Base-by-base conservation (phyloP, 306 rosid genomes). In the Prunus kanzakura region DNA sequence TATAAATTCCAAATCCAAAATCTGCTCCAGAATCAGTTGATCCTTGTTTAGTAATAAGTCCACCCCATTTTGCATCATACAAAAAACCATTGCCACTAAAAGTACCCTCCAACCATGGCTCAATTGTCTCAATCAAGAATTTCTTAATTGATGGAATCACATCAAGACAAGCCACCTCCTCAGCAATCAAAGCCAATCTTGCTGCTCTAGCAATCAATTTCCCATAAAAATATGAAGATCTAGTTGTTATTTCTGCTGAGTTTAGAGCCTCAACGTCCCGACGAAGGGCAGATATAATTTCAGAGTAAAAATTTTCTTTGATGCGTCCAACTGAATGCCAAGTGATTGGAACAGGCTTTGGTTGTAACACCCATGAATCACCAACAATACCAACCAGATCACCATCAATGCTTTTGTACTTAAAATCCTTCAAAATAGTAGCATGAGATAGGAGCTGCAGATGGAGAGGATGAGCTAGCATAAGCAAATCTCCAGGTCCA, bases 51-150 rank as follows among this genome's bases (percentile, higher is more conserved):
- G 97, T 85, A 1, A 87, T 56, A 64, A 89, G 73, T 18, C 97
- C 97, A 66, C 90, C 87, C 97, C 97, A 91, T 80, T 81, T 91
- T 0, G 41, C 16, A 57, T 91, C 97, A 81, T 89, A 79, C 0
- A 91, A 73, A 77, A 91, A 91, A 8, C 86, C 92, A 83, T 91
- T 91, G 35, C 86, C 89, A 30, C 55, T 79, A 4, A 89, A 87
- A 67, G 86, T 87, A n/a, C 97, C 97, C 45, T 80, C 85, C 45
- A 91, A 67, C 97, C 97, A 91, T 2, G 97, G 97, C 80, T 84
- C 87, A 72, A 89, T 89, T 3, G 88, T 76, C 19, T 84, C 89
- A 73, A 76, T 84, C 80, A 91, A 73, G 22, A 84, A 87, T 11
- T 74, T 86, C 8, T 41, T 74, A 50, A 91, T 58, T 3, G 9